phyloP scores from a whole-genome alignment of 1,284 basidiomycete genomes.

The Melampsora larici-populina region DNA sequence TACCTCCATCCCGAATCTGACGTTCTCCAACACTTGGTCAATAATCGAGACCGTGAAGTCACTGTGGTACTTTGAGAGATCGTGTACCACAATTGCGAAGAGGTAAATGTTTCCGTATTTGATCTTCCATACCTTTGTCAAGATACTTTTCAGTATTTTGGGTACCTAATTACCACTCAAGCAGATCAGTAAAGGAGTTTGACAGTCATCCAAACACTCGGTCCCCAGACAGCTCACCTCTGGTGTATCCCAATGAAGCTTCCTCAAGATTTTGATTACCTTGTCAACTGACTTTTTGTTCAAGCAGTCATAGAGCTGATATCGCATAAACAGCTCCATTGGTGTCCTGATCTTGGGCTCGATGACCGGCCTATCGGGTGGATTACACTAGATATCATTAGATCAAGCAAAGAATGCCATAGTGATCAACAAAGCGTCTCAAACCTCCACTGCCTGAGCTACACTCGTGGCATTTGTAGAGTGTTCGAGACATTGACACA shows the following conservation, averaged over 20 bases:
- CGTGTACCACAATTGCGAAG: slow-evolving; percentile 89
- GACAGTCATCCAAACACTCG: not conserved
- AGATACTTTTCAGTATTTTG: slow-evolving; percentile 64
- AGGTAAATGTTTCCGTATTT: slow-evolving; percentile 84
- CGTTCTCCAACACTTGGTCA: slow-evolving; percentile 90
- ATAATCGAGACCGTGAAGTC: slow-evolving; percentile 82
- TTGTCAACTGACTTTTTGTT: slow-evolving; percentile 87
- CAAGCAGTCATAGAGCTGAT: slow-evolving; percentile 86
- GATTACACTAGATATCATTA: slow-evolving; percentile 70
- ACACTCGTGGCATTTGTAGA: too few species aligned
- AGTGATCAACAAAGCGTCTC: not conserved
- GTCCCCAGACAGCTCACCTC: slow-evolving; percentile 51
- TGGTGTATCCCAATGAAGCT: slow-evolving; percentile 88
- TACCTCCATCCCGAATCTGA: slow-evolving; percentile 77
- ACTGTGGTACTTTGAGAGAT: slow-evolving; percentile 85
- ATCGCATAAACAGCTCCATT: slow-evolving; percentile 87
- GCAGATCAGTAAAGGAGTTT: not conserved
- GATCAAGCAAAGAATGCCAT: not conserved
- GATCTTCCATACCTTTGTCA: slow-evolving; percentile 95
- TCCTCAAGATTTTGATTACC: slow-evolving; percentile 82
- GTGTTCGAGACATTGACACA: not conserved
- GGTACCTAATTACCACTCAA: slow-evolving; percentile 14
- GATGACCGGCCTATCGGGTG: slow-evolving; percentile 82
- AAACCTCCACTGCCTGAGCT: not conserved
- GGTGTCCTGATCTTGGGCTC: slow-evolving; percentile 79